Percentiles rank a stretch among this genome's conserved stretches.
phyloP scores from a whole-genome alignment of 2,329 filamentous ascomycete species.

The Tolypocladium pustulatum region DNA sequence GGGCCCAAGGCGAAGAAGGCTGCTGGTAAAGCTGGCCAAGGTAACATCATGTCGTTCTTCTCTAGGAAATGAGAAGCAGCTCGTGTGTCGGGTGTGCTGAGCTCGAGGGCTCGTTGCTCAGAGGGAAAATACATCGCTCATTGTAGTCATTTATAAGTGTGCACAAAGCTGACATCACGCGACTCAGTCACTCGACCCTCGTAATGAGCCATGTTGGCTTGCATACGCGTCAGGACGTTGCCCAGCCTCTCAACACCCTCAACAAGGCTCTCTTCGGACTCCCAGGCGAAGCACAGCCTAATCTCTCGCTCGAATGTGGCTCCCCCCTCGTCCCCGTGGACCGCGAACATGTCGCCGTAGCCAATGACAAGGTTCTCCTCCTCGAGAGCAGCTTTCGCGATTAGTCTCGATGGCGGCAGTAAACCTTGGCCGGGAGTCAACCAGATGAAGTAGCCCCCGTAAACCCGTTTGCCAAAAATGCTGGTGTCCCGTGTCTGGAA shows the following conservation, averaged over 20 bases:
- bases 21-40: constrained; percentile 51
- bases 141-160: constrained; percentile 13
- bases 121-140: neutral
- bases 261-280: constrained; percentile 51
- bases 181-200: constrained; percentile 4
- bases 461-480: constrained; percentile 35
- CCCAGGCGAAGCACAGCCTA: constrained; percentile 64
- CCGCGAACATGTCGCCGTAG: constrained; percentile 59
- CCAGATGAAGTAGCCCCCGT: constrained; percentile 85
- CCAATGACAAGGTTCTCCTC: constrained; percentile 60
- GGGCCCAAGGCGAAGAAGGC: constrained; percentile 44
- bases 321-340: constrained; percentile 42
- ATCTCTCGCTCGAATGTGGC: constrained; percentile 49
- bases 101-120: too few relatives aligned
- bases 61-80: constrained; percentile 53
- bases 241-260: constrained; percentile 59
- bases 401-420: constrained; percentile 35
- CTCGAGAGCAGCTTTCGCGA: constrained; percentile 45
- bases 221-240: constrained; percentile 26
- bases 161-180: constrained; percentile 9
- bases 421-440: constrained; percentile 46
- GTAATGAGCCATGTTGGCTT: constrained; percentile 16
- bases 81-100: neutral
- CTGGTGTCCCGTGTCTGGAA: constrained; percentile 30
- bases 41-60: constrained; percentile 90